Evolutionary conservation across 2,329 filamentous ascomycete genomes (phyloP).

Genomic region (Raffaelea deltoideospora): DNA sequence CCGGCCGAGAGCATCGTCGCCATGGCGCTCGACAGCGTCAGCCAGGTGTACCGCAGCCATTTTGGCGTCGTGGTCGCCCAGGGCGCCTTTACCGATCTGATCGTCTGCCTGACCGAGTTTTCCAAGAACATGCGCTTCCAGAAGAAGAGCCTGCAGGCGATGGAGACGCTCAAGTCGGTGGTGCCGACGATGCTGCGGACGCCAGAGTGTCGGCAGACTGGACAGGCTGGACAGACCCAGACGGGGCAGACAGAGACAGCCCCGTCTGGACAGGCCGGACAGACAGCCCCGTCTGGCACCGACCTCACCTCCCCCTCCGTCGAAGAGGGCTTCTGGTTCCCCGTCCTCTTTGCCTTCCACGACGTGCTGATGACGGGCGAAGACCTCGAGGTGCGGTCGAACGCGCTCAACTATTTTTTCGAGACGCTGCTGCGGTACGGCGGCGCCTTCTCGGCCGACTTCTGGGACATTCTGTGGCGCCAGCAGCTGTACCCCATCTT

Average conservation of each 20-base stretch:
- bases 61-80: conserved; percentile 95
- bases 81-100: conserved; percentile 88
- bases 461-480: conserved; percentile 97
- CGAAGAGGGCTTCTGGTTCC: conserved; percentile 98
- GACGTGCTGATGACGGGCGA: conserved; percentile 98
- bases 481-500: conserved; percentile 97
- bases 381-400: conserved; percentile 85
- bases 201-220: conserved; percentile 79
- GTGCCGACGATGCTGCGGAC: conserved; percentile 92
- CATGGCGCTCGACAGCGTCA: conserved; percentile 92
- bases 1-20: conserved; percentile 93
- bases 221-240: conserved; percentile 23
- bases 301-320: conserved; percentile 55
- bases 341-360: conserved; percentile 93
- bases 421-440: conserved; percentile 84
- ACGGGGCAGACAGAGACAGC: conserved; percentile 16
- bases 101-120: conserved; percentile 94
- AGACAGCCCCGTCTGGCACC: conserved; percentile 28
- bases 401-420: conserved; percentile 90
- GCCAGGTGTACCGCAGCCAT: conserved; percentile 84
- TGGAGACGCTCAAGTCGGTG: conserved; percentile 86
- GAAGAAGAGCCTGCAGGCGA: conserved; percentile 92
- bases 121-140: conserved; percentile 98
- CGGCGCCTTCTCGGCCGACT: conserved; percentile 78
- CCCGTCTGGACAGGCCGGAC: neutral